Base-by-base conservation (phyloP, 2,329 filamentous ascomycete species). In the Talaromyces marneffei region DNA sequence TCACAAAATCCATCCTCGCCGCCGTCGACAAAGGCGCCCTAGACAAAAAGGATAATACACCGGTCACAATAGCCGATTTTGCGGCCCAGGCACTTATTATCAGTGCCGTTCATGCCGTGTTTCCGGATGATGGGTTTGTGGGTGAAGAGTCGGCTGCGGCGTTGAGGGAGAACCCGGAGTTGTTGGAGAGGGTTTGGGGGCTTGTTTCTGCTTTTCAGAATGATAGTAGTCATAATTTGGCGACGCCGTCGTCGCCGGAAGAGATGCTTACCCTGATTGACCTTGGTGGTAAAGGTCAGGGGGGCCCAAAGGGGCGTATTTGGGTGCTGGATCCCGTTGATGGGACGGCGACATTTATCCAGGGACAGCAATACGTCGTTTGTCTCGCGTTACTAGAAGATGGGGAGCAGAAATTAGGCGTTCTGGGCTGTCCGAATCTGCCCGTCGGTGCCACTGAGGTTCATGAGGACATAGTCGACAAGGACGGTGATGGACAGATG, bases 251-350 rank as follows among this genome's bases (percentile, higher is more conserved):
- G 2, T 78, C 77, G 25, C 77, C 75, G 58, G 79, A 83, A 4
- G 81, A 86, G 60, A 83, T 87, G 79, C 78, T 87, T 12, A 73
- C 81, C n/a, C 67, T 82, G n/a, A 86, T 88, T 67, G 85, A 87
- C 68, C 72, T 82, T 12, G 85, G 85, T 1, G 81, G 78, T 0
- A 69, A 74, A 2, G 79, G 79, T 1, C 65, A 71, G 9, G 74
- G 73, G 50, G 72, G 71, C 4, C 69, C 67, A 63, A 75, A 65
- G 63, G 79, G 72, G 2, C 74, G 80, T 0, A 79, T 83, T 57
- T 88, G 85, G 85, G 80, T 85, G 31, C 80, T 88, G 69, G 85
- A 88, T 67, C 85, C 85, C 0, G 82, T 88, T 7, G 85, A 88
- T 65, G 85, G 85, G 31, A 88, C 85, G 1, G 82, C 81, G 16